Conservation (phyloP, 1,284 basidiomycete genomes). For the Erythrobasidium hasegawianum region DNA sequence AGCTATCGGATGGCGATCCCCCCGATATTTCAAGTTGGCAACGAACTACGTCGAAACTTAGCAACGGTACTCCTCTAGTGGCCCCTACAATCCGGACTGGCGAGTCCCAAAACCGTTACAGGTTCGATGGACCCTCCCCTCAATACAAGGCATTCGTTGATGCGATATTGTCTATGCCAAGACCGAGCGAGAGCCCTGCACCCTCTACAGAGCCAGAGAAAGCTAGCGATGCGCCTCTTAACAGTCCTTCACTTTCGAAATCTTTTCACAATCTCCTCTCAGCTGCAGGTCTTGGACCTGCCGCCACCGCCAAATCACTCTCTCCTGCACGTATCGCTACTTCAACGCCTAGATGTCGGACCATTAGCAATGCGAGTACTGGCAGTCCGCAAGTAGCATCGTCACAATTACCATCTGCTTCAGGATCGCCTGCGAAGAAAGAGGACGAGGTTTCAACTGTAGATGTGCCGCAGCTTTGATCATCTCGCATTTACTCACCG, state of each 20-base stretch:
- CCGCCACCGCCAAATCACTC: neutral
- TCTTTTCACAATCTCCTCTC: conserved; percentile 1
- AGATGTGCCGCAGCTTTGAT: too few species aligned
- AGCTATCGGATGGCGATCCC: conserved; percentile 33
- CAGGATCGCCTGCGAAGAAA: too few species aligned
- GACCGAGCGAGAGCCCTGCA: neutral
- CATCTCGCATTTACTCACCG: too few species aligned
- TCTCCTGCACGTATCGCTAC: neutral
- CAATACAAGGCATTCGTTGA: neutral
- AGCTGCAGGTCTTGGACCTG: neutral
- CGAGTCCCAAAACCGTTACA: neutral
- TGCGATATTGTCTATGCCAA: conserved; percentile 1
- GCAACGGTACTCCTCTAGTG: too few species aligned
- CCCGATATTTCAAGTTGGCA: conserved; percentile 27
- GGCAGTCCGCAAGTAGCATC: too few species aligned
- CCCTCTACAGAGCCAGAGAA: neutral
- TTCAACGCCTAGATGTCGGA: neutral
- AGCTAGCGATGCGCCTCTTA: too few species aligned
- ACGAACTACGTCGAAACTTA: too few species aligned
- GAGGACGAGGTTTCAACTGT: too few species aligned
- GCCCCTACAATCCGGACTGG: neutral
- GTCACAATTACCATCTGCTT: too few species aligned
- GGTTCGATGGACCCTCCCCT: neutral
- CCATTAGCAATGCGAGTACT: too few species aligned
- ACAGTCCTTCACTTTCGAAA: neutral